phyloP scores from a whole-genome alignment of 495 filamentous ascomycete species.

The Tetracladium setigerum region DNA sequence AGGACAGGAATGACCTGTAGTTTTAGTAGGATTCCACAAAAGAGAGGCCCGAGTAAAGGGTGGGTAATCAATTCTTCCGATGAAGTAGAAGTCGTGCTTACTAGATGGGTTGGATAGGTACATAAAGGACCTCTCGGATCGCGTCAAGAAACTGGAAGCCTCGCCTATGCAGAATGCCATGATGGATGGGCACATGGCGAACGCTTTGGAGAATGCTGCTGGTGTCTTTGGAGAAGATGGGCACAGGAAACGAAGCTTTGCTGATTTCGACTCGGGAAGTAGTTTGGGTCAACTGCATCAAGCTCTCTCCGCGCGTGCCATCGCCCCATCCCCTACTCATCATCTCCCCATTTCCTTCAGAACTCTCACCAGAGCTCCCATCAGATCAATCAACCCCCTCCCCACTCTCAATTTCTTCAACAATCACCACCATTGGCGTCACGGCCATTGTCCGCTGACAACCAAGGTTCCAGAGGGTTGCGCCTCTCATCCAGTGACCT shows the following conservation, averaged over 20 bases:
- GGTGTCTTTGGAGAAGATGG: conserved; percentile 1
- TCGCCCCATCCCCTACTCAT: no score
- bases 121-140: conserved; percentile 91
- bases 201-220: no score
- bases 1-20: conserved; percentile 70
- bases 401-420: no score
- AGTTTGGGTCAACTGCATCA: no score
- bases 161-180: no score
- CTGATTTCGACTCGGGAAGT: conserved; percentile 23
- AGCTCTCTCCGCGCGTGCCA: no score
- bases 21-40: conserved; percentile 90
- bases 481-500: no score
- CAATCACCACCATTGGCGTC: no score
- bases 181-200: no score
- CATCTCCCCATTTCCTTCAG: no score
- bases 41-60: conserved; percentile 94
- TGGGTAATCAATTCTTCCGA: conserved; percentile 29
- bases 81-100: background rate
- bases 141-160: conserved; percentile 73
- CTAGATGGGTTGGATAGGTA: conserved; percentile 47
- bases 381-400: conserved; percentile 15
- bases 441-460: no score
- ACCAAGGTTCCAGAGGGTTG: no score
- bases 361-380: conserved; percentile 2
- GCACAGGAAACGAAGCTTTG: conserved; percentile 27